A percentile compares a stretch with the other conserved stretches of the same genome.
phyloP scores from a whole-genome alignment of 257 asterid species.

The Przewalskia tangutica region DNA sequence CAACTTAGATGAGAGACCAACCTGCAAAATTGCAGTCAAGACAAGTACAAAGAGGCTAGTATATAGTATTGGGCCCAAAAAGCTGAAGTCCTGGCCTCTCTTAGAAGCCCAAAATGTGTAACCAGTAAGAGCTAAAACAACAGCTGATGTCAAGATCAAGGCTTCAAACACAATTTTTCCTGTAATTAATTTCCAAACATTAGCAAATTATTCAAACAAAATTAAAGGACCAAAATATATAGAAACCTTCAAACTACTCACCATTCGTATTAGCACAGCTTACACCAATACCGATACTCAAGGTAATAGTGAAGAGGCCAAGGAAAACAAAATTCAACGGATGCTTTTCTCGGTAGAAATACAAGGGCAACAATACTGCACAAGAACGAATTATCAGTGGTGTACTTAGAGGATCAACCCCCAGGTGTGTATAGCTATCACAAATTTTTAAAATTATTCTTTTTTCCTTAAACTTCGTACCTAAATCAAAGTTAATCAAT shows the following conservation, averaged over 20 bases:
- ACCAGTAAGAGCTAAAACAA: conserved; percentile 70
- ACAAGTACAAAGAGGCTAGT: conserved; percentile 70
- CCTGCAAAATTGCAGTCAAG: conserved; percentile 80
- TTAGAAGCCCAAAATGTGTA: conserved; percentile 98
- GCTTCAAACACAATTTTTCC: conserved; percentile 90
- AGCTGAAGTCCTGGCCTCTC: conserved; percentile 95
- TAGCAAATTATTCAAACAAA: background rate
- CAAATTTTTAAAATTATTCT: too few relatives aligned
- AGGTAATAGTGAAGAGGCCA: conserved; percentile 68
- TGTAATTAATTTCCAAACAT: conserved; percentile 12
- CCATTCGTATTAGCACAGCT: conserved; percentile 94
- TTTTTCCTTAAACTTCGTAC: too few relatives aligned
- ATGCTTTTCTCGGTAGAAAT: conserved; percentile 71
- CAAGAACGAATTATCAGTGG: background rate
- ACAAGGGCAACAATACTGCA: conserved; percentile 79
- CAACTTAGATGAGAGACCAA: background rate
- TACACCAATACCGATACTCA: conserved; percentile 77
- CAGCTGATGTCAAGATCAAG: conserved; percentile 83
- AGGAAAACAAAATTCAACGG: conserved; percentile 85
- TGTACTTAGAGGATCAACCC: too few relatives aligned
- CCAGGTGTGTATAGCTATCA: too few relatives aligned
- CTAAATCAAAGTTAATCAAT: too few relatives aligned
- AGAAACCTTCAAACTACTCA: conserved; percentile 20
- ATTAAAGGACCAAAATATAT: background rate
- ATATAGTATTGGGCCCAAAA: conserved; percentile 80